Evolutionary conservation across 2,329 filamentous ascomycete genomes (phyloP), one percentile per base, ranked within the genome.

Genomic region (Aureobasidium sp.): DNA sequence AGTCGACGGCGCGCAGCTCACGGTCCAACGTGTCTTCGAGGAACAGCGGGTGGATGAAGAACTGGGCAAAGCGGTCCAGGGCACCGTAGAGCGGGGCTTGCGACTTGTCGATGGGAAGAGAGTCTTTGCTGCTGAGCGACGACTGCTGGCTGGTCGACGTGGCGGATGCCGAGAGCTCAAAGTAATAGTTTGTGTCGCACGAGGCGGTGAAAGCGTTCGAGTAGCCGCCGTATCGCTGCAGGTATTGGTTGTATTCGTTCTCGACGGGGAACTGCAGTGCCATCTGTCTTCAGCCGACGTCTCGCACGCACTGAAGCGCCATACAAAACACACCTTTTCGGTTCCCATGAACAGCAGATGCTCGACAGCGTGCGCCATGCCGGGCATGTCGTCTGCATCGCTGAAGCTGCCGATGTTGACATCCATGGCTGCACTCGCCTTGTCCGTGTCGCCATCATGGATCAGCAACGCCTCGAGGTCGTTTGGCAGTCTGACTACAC

Each of bases 311-410:
- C n/a, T 35, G 24, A 25, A 22, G 32, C 4, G 6, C 3, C 12
- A 24, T 17, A 10, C 5, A 27, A 27, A 21, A 32, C 68, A 58
- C 68, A 84, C 83, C 77, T 97, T 98, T 70, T 95, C 86, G 6
- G 93, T 98, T 45, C 93, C 93, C 93, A 98, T 97, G 74, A 98
- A 98, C 21, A 98, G 75, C 59, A 96, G 74, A 78, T 96, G 91
- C 75, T 97, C 91, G 52, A 97, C 89, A 6, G 90, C 90, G 73
- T 97, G 93, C 49, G 91, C 91, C 81, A 95, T 90, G 56, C 93
- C 90, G 12, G 89, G 90, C 81, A 97, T 90, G 62, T 90, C 87
- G 59, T 86, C 81, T 59, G 87, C 83, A 65, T 98, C 93, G 66
- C 88, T 94, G 73, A 96, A 96, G 70, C 88, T 94, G 57, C 93